These are phyloP conservation scores for Quercus phellos DNA, from an alignment of 331 rosid genomes.

Conservation along the genomic window DNA sequence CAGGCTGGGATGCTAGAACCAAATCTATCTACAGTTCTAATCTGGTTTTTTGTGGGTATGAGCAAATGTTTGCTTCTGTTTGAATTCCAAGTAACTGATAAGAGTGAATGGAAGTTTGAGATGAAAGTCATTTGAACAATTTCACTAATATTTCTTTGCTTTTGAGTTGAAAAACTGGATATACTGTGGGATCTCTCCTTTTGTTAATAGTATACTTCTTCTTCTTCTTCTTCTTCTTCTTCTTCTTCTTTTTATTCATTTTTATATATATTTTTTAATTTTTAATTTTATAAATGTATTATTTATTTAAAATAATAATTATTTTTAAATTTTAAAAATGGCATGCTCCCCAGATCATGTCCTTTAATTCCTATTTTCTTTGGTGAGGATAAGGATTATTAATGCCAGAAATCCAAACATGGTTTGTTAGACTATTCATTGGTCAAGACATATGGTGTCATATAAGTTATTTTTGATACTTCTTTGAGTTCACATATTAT, in stretches of 20 bases:
- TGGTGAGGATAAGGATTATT: neutral
- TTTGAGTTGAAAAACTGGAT: neutral
- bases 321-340: too few species aligned
- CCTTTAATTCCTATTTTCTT: neutral
- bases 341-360: too few species aligned
- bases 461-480: too few species aligned
- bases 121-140: neutral
- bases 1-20: neutral
- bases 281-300: too few species aligned
- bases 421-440: neutral
- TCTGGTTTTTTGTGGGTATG: neutral
- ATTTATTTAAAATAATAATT: too few species aligned
- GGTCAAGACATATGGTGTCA: too few species aligned
- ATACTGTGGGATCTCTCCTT: neutral
- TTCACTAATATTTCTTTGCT: neutral
- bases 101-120: neutral
- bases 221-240: too few species aligned
- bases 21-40: neutral
- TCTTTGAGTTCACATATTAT: too few species aligned
- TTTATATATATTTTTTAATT: too few species aligned
- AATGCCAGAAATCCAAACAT: neutral
- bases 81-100: neutral
- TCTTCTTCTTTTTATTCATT: too few species aligned
- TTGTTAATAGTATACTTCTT: neutral
- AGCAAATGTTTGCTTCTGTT: neutral